phyloP scores from a whole-genome alignment of 345 rosid species.

The Pistacia integerrima region DNA sequence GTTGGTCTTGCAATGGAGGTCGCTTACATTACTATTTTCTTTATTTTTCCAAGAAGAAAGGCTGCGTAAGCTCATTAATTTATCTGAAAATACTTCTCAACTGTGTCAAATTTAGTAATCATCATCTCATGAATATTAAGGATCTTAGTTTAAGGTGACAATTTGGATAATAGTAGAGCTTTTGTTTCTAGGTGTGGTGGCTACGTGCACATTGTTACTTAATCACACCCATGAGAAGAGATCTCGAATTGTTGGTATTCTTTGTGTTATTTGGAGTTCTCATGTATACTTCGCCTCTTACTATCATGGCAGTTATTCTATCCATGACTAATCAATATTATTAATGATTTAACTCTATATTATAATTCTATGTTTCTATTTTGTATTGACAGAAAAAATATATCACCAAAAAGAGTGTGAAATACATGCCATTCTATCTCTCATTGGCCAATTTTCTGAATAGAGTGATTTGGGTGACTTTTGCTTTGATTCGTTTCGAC shows the following conservation, averaged over 20 bases:
- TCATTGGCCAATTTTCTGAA: slow-evolving; percentile 43
- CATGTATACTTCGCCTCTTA: slow-evolving; percentile 58
- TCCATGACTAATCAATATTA: too few relatives aligned
- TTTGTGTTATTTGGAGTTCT: slow-evolving; percentile 46
- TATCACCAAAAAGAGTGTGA: slow-evolving; percentile 43
- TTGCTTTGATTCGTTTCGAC: slow-evolving; percentile 42
- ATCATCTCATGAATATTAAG: not conserved
- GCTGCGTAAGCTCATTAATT: slow-evolving; percentile 24
- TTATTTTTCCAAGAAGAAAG: slow-evolving; percentile 23
- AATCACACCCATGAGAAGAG: slow-evolving; percentile 20
- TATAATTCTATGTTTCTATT: not conserved
- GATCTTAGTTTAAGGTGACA: slow-evolving; percentile 22
- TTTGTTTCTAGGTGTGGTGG: slow-evolving; percentile 16
- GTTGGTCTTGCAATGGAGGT: slow-evolving; percentile 37
- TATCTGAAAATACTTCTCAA: too few relatives aligned
- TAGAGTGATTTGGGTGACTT: slow-evolving; percentile 41
- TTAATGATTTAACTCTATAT: not conserved
- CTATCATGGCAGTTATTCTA: slow-evolving; percentile 32
- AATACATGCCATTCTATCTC: slow-evolving; percentile 59
- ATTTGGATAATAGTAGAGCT: slow-evolving; percentile 6
- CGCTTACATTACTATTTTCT: slow-evolving; percentile 31
- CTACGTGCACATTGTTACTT: slow-evolving; percentile 10
- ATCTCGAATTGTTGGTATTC: slow-evolving; percentile 46
- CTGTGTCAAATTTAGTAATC: too few relatives aligned
- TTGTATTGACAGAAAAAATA: slow-evolving; percentile 36